Base-by-base conservation (phyloP, 495 filamentous ascomycete species). In the Daldinia vernicosa region DNA sequence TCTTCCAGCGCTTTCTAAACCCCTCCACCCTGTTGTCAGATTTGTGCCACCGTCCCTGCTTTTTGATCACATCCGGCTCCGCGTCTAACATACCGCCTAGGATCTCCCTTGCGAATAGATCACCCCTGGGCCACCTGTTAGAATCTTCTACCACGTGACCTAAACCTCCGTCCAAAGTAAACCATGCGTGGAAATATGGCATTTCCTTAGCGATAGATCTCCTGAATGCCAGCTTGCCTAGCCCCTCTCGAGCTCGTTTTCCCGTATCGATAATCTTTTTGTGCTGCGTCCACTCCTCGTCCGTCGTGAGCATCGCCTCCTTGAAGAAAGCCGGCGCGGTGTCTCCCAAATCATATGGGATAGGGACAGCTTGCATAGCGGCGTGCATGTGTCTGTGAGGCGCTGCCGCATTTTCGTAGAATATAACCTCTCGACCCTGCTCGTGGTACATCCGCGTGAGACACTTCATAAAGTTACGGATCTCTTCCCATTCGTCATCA, bases 171-270 rank as follows among this genome's bases (percentile, higher is more conserved):
- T 98, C 93, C 6, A 99, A 79, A 66, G 89, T 87, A 76, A 98
- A 98, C 94, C 94, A 99, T 15, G 93, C 94, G 71, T 99, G 95
- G 79, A 99, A 98, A 77, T 99, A 99, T 26, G 95, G 95, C 94
- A 97, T 97, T 81, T 99, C 95, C 83, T 97, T 98, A 26, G 90
- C 93, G 33, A 99, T 80, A 2, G 87, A 90, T 52, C 89, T 84
- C 3, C 95, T 87, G 80, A 99, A 98, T 50, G 95, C 94, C 63
- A 83, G 76, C 77, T 92, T 91, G 0, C 96, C 96, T 37, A 92
- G 74, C 1, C 93, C 89, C 56, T 89, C 85, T 14, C 79, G 71
- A 4, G 91, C 85, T 74, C 89, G 88, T 50, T 86, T 84, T 12
- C 92, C 88, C 0, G 95, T 98, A 76, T 98, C 94, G 57, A 98